Conservation (phyloP, 2,329 filamentous ascomycete genomes). For the Knoxdaviesia proteae region DNA sequence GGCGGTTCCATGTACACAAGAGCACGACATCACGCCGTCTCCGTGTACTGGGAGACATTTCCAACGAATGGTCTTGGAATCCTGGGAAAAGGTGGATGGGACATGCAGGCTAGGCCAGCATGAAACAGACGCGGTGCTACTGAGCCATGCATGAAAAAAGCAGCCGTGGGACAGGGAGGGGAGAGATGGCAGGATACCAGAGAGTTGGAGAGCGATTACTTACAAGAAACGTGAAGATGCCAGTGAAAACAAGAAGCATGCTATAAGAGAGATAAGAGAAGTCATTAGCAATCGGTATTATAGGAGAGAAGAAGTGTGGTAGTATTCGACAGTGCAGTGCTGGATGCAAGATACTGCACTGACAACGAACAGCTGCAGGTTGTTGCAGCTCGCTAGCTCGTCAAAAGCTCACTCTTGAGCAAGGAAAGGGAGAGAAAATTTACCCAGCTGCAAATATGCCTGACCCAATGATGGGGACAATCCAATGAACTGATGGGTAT, state of each 20-base stretch:
- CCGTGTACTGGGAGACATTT: background rate
- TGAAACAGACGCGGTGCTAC: no score
- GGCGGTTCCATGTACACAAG: no score
- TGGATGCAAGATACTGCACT: background rate
- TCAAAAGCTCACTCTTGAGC: background rate
- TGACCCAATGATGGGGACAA: slow-evolving; percentile 53
- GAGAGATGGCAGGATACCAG: no score
- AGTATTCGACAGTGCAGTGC: background rate
- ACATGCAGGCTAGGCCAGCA: no score
- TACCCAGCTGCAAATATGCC: slow-evolving; percentile 50
- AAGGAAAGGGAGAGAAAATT: slow-evolving; percentile 13
- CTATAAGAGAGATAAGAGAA: slow-evolving; percentile 18
- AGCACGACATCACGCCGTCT: no score
- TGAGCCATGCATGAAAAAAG: no score
- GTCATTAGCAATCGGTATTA: background rate
- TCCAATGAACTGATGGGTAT: slow-evolving; percentile 54
- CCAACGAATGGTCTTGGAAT: background rate
- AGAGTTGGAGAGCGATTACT: slow-evolving; percentile 9
- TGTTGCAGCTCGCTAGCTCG: background rate
- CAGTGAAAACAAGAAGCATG: slow-evolving; percentile 58
- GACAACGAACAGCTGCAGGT: background rate
- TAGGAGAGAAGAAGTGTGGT: background rate
- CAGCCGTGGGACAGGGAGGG: no score
- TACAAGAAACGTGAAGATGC: slow-evolving; percentile 77
- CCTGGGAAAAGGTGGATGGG: no score